Evolutionary conservation across 1,284 basidiomycete genomes (phyloP).

Genomic region (Fistulinella cinereoalba): DNA sequence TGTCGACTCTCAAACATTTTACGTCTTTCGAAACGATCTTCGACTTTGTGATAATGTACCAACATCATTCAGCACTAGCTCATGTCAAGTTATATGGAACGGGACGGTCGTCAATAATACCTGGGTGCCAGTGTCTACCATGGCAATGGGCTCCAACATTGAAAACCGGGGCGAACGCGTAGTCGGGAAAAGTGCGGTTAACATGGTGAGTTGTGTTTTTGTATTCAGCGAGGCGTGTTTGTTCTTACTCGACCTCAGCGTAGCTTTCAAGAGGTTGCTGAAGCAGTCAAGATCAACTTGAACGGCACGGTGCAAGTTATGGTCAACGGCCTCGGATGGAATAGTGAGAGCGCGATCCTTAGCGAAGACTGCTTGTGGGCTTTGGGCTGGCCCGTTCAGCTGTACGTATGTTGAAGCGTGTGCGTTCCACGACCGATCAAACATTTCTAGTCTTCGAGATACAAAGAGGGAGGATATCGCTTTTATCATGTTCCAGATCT

Average conservation of each 20-base stretch:
- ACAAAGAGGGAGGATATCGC: conserved; percentile 75
- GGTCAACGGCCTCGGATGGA: conserved; percentile 42
- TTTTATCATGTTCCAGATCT: conserved; percentile 75
- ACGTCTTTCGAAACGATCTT: conserved; percentile 48
- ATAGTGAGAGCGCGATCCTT: conserved; percentile 38
- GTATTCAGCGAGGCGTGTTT: not conserved
- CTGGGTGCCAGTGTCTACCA: not conserved
- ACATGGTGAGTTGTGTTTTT: conserved; percentile 3
- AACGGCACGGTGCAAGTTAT: conserved; percentile 41
- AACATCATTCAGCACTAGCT: conserved; percentile 41
- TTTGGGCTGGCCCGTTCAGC: conserved; percentile 63
- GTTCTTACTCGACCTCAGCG: conserved; percentile 6
- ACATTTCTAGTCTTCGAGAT: conserved; percentile 51
- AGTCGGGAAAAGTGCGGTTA: not conserved
- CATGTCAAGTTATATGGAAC: conserved; percentile 59
- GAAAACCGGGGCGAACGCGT: not conserved
- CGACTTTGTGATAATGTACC: conserved; percentile 60
- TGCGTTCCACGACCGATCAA: not conserved
- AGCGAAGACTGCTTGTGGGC: conserved; percentile 50
- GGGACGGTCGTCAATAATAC: conserved; percentile 20
- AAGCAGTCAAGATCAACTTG: conserved; percentile 17
- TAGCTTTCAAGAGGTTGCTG: not conserved
- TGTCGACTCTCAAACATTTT: conserved; percentile 47
- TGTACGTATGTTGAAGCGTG: conserved; percentile 36
- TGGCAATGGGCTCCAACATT: not conserved